Evolutionary conservation across 78 protist species (phyloP).

Genomic region (Dictyostelium purpureum): DNA sequence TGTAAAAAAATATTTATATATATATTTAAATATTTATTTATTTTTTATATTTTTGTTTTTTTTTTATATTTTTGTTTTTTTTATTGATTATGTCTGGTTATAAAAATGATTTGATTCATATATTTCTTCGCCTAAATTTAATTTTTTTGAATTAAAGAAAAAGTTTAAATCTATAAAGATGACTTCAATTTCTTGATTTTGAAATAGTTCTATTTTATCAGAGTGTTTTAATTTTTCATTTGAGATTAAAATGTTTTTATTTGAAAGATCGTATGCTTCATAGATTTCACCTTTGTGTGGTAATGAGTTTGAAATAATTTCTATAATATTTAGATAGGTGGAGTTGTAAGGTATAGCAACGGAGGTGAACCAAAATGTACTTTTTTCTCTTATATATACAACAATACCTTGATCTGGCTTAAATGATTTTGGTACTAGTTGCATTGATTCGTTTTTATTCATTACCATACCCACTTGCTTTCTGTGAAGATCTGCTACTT

Average conservation of each 20-base stretch:
- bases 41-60: no score
- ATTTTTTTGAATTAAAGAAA: not conserved
- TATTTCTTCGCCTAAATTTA: not conserved
- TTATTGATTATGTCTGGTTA: no score
- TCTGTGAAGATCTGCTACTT: constrained; percentile 37
- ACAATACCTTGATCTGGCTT: constrained; percentile 21
- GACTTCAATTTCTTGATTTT: constrained; percentile 38
- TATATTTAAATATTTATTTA: no score
- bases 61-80: no score
- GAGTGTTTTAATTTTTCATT: not conserved
- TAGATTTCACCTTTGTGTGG: constrained; percentile 36
- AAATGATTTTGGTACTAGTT: constrained; percentile 13
- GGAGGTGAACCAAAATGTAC: constrained; percentile 24
- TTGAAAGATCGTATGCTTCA: constrained; percentile 7
- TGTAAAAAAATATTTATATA: no score
- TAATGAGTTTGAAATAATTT: not conserved
- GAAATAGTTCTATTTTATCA: not conserved
- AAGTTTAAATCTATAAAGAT: constrained; percentile 26
- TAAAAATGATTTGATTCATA: no score
- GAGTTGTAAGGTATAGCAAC: constrained; percentile 24
- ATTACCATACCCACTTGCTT: constrained; percentile 48
- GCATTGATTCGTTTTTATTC: not conserved
- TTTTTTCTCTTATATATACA: constrained; percentile 36
- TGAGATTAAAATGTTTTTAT: not conserved
- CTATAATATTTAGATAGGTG: not conserved